Evolutionary conservation across 163 green algal genomes (phyloP), one percentile per base, ranked within the genome.

Genomic region (Scenedesmus sp.): DNA sequence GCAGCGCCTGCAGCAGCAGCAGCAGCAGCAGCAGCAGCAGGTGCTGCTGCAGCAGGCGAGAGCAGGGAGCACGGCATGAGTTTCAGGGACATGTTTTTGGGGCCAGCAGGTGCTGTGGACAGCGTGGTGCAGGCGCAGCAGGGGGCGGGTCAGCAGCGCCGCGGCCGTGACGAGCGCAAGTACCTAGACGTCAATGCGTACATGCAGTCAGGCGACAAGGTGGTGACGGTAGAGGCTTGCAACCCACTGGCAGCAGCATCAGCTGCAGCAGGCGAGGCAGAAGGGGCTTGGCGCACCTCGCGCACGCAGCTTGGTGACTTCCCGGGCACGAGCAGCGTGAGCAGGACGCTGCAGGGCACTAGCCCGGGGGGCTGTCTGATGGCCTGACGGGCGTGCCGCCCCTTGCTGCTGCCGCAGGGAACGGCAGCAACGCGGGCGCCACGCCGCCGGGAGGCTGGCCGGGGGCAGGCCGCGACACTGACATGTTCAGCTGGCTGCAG

Each of bases 401-500:
- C 5, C 65, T 76, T 40, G 65, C 65, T 76, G 65, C 65, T 40
- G 65, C 65, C 18, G 65, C 65, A 18, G 65, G 65, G 16, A 76
- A 76, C 9, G 30, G 65, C 65, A 76, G 65, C 24, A 37, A 3
- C 12, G 83, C 83, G 59, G 35, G n/a, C 37, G 59, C 15, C 53
- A 37, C 53, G 42, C 30, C 83, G 35, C 22, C 83, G 33, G 42
- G n/a, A 42, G 20, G 53, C 30, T 49, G 37, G 33, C 37, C 83
- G n/a, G 83, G 53, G 33, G n/a, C 53, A 30, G n/a, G 73, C 81
- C 40, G 81, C 6, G 81, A 49, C 37, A 40, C 37, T 26, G 81
- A 86, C 15, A 86, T 86, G 83, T 88, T 79, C 37, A 79, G 83
- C 42, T 79, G 53, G 83, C 83, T 88, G 33, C 83, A 88, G 53